Percentiles rank a stretch among this genome's conserved stretches.
phyloP scores from a whole-genome alignment of 345 rosid genomes.

The Eucalyptus urophylla region DNA sequence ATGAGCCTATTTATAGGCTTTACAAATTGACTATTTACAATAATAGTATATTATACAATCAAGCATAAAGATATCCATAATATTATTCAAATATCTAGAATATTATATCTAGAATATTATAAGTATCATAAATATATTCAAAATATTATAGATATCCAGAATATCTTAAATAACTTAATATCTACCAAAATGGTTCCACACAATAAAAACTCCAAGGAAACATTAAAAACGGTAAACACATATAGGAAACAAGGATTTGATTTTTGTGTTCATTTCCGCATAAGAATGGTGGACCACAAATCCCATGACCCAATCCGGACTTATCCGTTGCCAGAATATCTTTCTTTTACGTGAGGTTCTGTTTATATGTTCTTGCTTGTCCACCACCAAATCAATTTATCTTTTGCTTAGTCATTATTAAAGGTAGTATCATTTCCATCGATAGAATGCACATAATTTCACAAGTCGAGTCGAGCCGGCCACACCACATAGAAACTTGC shows the following conservation, averaged over 20 bases:
- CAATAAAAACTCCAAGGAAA: neutral
- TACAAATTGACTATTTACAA: too few relatives aligned
- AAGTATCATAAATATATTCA: too few relatives aligned
- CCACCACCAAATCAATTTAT: neutral
- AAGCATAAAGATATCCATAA: too few relatives aligned
- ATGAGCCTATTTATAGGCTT: too few relatives aligned
- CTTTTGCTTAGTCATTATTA: neutral
- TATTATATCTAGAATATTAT: too few relatives aligned
- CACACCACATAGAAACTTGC: neutral
- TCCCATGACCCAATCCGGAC: neutral
- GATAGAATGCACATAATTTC: neutral
- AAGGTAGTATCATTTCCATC: neutral
- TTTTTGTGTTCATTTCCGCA: neutral
- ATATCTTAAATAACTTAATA: too few relatives aligned
- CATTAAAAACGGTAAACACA: neutral
- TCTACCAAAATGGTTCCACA: neutral
- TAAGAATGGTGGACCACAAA: neutral
- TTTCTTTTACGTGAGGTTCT: neutral
- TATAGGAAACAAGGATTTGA: neutral
- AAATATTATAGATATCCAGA: too few relatives aligned
- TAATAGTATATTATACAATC: too few relatives aligned
- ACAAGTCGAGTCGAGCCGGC: too few relatives aligned
- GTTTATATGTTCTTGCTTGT: neutral
- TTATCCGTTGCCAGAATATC: neutral
- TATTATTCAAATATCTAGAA: too few relatives aligned